Evolutionary conservation across 441 rosid species (phyloP), one percentile per base, ranked within the genome.

Genomic region (Macaranga tanarius): DNA sequence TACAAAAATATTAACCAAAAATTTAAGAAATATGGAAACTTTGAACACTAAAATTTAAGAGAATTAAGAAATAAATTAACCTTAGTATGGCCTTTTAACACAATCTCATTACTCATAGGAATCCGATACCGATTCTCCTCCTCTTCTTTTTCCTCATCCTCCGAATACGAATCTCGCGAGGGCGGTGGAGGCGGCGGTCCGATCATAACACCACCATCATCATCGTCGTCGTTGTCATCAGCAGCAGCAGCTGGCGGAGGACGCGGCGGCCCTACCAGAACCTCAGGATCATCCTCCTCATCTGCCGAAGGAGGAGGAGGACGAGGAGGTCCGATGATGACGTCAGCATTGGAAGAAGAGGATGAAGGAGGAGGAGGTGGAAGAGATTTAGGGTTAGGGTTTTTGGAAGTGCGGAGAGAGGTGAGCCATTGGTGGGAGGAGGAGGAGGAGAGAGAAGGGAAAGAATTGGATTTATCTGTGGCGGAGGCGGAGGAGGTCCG

Each of bases 101-200:
- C 87, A 82, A 95, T 93, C 86, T 95, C 98, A 64, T 92, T 95
- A 78, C 88, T 90, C 76, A 82, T 44, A 3, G 99, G 99, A 62
- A 93, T 82, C 71, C 87, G 81, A 79, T 82, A 84, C 72, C 79
- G 85, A 76, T 81, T 86, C 86, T 78, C 91, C 75, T 76, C 93
- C 20, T 71, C 84, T 16, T 80, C 82, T 4, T 75, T 84, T 4
- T 80, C 86, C 7, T 66, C 82, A 34, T 78, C 84, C 12, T 85
- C 91, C 1, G 81, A 76, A 75, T 86, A 88, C 4, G 76, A 80
- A 59, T 75, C 79, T 10, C 13, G 75, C 2, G 48, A 23, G 16
- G 80, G 64, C 25, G 84, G 87, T 28, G 87, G 88, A 6, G 81
- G 86, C 10, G 89, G 86, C n/a, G 88, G 88, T 65, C 87, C 89